Percentiles rank a stretch among this genome's conserved stretches.
phyloP scores from a whole-genome alignment of 306 rosid species.

The Acacia confusa region DNA sequence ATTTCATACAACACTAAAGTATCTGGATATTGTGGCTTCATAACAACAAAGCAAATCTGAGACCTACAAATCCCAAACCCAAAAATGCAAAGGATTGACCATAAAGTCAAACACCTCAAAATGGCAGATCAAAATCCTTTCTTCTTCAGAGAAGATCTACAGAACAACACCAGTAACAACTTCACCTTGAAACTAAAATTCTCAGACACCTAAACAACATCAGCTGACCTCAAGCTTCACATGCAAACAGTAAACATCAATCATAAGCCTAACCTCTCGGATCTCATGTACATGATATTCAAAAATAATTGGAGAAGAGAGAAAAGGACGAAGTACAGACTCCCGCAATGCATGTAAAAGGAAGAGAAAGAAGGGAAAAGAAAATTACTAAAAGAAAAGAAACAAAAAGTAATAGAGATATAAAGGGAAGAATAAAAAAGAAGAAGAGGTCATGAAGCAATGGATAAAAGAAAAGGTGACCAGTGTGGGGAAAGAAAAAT shows the following conservation, averaged over 20 bases:
- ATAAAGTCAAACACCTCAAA: conserved; percentile 6
- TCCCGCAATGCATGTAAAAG: neutral
- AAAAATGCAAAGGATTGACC: conserved; percentile 15
- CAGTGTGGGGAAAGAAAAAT: conserved; percentile 16
- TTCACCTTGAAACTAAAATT: conserved; percentile 32
- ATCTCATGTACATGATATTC: conserved; percentile 31
- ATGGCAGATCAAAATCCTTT: conserved; percentile 23
- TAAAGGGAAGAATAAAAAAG: conserved; percentile 17
- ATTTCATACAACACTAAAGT: neutral
- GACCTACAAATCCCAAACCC: neutral
- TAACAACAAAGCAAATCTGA: neutral
- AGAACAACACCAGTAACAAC: conserved; percentile 29
- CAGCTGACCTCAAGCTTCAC: conserved; percentile 52
- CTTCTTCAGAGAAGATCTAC: conserved; percentile 20
- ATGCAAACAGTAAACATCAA: conserved; percentile 50
- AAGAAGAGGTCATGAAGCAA: conserved; percentile 27
- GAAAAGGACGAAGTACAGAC: neutral
- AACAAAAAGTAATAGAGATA: neutral
- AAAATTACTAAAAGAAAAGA: neutral
- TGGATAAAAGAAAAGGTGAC: neutral
- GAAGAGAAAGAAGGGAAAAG: neutral
- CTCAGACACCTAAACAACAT: conserved; percentile 29
- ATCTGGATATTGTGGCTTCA: neutral
- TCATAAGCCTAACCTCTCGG: conserved; percentile 35
- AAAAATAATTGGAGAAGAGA: conserved; percentile 18